Conservation (phyloP, 306 rosid species). For the Vigna hirtella region DNA sequence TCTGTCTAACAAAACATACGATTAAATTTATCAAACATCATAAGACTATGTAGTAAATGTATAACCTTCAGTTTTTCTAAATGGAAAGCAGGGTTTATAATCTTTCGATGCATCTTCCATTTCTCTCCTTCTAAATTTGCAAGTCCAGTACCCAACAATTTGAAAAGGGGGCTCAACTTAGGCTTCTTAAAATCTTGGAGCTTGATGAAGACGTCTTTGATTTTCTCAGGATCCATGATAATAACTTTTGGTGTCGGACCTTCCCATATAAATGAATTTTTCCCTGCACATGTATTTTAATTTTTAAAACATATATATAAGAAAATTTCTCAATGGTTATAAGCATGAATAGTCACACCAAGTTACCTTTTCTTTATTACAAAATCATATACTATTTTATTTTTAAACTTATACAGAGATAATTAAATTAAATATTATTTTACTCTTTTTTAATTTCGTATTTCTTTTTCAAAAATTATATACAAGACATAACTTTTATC, state of each 20-base stretch:
- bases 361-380: no score
- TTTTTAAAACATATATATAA: no score
- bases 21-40: no score
- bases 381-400: no score
- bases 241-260: conserved; percentile 43
- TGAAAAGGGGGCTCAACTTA: conserved; percentile 28
- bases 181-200: conserved; percentile 29
- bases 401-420: no score
- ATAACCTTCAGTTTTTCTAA: conserved; percentile 62
- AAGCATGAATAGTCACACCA: no score
- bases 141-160: conserved; percentile 39
- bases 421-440: no score
- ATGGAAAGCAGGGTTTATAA: conserved; percentile 62
- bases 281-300: neutral
- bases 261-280: neutral
- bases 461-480: no score
- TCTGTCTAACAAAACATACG: neutral
- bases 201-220: conserved; percentile 45
- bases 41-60: neutral
- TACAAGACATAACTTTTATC: no score
- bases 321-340: no score
- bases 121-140: conserved; percentile 46
- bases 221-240: conserved; percentile 46
- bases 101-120: conserved; percentile 59
- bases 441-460: no score